These are phyloP conservation scores for Verticillium albo-atrum DNA, from an alignment of 2,329 filamentous ascomycete genomes.

Conservation along the genomic window DNA sequence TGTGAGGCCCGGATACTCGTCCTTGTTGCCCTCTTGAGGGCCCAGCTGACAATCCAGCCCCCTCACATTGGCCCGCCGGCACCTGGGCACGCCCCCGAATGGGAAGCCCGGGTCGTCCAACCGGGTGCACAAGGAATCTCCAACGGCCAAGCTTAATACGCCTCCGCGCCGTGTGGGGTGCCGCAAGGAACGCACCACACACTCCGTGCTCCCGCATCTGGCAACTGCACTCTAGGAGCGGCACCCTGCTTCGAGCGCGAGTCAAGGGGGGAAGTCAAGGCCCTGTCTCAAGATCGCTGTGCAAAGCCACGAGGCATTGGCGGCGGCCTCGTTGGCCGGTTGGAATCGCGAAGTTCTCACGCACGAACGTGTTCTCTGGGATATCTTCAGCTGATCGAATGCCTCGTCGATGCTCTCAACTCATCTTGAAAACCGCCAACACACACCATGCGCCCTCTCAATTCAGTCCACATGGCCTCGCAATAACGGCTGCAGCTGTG, in stretches of 20 bases:
- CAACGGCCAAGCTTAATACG: neutral
- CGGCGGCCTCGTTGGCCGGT: neutral
- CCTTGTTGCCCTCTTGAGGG: neutral
- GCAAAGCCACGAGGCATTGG: neutral
- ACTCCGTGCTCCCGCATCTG: conserved; percentile 1
- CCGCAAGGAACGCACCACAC: neutral
- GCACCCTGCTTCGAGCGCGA: neutral
- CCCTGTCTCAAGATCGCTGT: neutral
- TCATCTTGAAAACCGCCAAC: neutral
- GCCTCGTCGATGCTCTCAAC: neutral
- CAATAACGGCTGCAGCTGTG: neutral
- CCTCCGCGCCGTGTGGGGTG: neutral
- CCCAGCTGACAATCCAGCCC: neutral
- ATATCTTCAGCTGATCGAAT: neutral
- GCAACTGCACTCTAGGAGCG: neutral
- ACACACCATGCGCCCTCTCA: neutral
- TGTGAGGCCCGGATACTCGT: neutral
- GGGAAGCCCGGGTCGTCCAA: conserved; percentile 1
- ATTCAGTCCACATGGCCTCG: neutral
- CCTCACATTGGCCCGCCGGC: neutral
- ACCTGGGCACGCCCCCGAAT: neutral
- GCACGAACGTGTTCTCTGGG: neutral
- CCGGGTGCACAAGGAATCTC: neutral
- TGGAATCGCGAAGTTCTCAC: neutral
- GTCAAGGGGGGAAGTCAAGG: neutral